Evolutionary conservation across 345 rosid genomes (phyloP), one percentile per base, ranked within the genome.

Genomic region (Arabidopsis thaliana): DNA sequence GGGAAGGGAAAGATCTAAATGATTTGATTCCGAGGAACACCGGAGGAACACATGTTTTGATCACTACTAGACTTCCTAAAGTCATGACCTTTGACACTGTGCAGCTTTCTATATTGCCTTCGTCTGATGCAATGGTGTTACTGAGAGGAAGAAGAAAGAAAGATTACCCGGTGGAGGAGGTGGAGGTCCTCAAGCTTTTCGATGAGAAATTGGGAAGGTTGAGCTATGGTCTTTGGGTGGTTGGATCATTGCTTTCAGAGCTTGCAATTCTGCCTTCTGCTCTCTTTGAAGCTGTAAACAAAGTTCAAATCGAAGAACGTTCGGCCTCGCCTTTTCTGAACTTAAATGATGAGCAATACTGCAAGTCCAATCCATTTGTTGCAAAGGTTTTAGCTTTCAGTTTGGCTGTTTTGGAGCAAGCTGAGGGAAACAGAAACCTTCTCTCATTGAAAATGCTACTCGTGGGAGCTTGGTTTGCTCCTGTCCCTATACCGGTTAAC

Each of bases 1-100:
- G 98, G 96, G 97, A 94, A 82, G 98, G 96, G 57, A 91, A 91
- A 71, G 89, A 87, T 79, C 40, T 93, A n/a, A 87, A 86, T 60
- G 97, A 91, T 81, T 78, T 93, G 79, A 89, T 91, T 79, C 98
- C 97, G 8, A 85, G 87, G 66, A 91, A 87, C 83, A 85, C 95
- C 0, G 96, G 88, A 42, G 97, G 94, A 28, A 79, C 96, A 59
- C 97, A 91, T 69, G 90, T 91, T 67, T 87, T 94, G 62, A 85
- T 94, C 83, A 94, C 96, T 23, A 89, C 90, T 32, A 82, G 93
- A 77, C 84, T 89, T 40, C 71, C 90, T 42, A 94, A 89, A 74
- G 89, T 89, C 65, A 86, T 89, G 94, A 83, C 78, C 84, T 94
- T 87, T 44, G 91, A 94, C 67, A 76, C 72, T 11, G 77, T 88